These are phyloP conservation scores for Fusarium chaquense DNA, from an alignment of 2,329 filamentous ascomycete species.

Conservation along the genomic window DNA sequence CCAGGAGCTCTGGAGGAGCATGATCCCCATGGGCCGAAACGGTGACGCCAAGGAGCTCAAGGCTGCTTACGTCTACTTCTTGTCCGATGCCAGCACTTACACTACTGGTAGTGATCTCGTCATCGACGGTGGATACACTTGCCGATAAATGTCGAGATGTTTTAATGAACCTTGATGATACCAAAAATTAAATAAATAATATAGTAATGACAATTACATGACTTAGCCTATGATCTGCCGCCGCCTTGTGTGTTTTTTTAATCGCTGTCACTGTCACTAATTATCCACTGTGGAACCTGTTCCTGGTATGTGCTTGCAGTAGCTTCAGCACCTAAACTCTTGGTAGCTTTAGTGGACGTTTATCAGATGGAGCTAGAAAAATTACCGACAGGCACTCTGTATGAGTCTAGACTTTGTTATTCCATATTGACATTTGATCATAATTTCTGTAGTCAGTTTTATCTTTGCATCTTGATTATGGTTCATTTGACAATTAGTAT, in stretches of 20 bases:
- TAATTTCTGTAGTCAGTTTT: background rate
- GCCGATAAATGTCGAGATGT: slow-evolving; percentile 53
- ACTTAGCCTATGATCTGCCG: background rate
- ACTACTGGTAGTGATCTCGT: slow-evolving; percentile 78
- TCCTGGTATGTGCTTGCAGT: slow-evolving; percentile 25
- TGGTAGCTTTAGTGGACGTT: background rate
- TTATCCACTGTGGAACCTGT: slow-evolving; percentile 26
- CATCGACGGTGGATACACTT: slow-evolving; percentile 77
- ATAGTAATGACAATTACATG: slow-evolving; percentile 33
- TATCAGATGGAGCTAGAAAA: slow-evolving; percentile 29
- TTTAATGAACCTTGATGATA: slow-evolving; percentile 31
- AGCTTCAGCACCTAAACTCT: background rate
- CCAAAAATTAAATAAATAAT: slow-evolving; percentile 22
- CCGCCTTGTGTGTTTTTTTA: background rate
- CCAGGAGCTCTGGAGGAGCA: slow-evolving; percentile 78
- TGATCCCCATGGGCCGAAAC: slow-evolving; percentile 80
- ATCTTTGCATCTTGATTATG: background rate
- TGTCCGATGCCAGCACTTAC: slow-evolving; percentile 80
- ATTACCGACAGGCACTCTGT: background rate
- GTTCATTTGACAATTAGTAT: background rate
- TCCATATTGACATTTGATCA: no score
- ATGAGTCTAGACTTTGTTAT: no score
- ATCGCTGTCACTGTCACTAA: background rate
- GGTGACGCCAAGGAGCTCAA: slow-evolving; percentile 78
- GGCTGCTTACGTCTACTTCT: slow-evolving; percentile 82